These are phyloP conservation scores for Graphilbum sp. DNA, from an alignment of 2,329 filamentous ascomycete genomes.

Conservation along the genomic window DNA sequence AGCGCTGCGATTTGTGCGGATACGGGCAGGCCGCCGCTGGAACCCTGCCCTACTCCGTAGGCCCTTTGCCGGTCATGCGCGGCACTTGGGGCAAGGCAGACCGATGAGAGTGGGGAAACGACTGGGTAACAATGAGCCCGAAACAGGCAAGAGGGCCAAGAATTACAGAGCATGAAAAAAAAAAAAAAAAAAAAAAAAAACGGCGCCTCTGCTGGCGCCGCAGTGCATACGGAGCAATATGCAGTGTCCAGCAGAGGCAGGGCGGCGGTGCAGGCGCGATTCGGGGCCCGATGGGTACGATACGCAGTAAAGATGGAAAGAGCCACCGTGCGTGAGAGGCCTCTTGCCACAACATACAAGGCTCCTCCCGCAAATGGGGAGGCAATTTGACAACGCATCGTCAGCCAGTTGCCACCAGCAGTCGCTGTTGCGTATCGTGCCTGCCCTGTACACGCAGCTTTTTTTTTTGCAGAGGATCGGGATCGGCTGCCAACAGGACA, in stretches of 20 bases:
- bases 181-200: neutral
- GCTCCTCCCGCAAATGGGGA: no score
- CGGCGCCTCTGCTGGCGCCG: neutral
- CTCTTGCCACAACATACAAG: neutral
- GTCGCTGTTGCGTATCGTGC: no score
- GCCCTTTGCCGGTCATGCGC: slow-evolving; percentile 3
- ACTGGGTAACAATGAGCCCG: neutral
- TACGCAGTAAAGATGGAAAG: neutral
- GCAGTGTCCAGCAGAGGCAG: slow-evolving; percentile 5
- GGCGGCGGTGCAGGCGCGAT: slow-evolving; percentile 8
- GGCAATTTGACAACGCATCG: no score
- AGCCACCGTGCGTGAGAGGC: neutral
- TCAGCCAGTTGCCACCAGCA: no score
- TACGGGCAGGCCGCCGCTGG: neutral
- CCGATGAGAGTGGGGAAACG: neutral
- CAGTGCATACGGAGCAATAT: no score
- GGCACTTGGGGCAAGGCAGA: slow-evolving; percentile 7
- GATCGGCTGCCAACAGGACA: no score
- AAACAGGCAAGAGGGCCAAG: slow-evolving; percentile 2
- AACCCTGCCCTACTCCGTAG: neutral
- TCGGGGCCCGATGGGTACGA: neutral
- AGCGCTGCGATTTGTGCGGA: neutral
- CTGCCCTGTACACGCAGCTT: no score
- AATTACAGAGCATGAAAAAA: no score
- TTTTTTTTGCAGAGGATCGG: no score